Evolutionary conservation across 2,329 filamentous ascomycete genomes (phyloP).

Genomic region (Thielaviopsis euricoi): DNA sequence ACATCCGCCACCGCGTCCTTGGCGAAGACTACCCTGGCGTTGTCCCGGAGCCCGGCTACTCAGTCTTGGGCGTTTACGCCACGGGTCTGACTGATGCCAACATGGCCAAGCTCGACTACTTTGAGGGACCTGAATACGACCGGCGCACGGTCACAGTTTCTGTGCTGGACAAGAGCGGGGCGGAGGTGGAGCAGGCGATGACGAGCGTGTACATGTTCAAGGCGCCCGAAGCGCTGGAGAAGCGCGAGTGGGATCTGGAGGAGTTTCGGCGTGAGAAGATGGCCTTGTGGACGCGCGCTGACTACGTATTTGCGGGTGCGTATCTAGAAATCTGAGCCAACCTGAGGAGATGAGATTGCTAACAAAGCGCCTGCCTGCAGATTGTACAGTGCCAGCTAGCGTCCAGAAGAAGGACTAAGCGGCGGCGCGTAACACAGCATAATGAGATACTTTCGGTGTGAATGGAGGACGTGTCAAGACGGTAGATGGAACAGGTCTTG

Average conservation of each 20-base stretch:
- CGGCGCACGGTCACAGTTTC: conserved; percentile 38
- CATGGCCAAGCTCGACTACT: conserved; percentile 57
- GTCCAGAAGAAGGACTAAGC: background rate
- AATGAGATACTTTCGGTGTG: background rate
- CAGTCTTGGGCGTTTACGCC: conserved; percentile 60
- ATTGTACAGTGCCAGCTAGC: background rate
- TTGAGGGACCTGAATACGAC: conserved; percentile 64
- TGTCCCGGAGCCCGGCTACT: conserved; percentile 34
- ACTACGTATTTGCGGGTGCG: conserved; percentile 15
- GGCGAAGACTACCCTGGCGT: conserved; percentile 70
- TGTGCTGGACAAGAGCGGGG: conserved; percentile 27
- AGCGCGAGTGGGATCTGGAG: conserved; percentile 73
- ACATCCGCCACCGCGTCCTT: conserved; percentile 53
- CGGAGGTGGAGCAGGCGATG: conserved; percentile 27
- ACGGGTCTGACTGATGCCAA: conserved; percentile 65
- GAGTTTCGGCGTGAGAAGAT: conserved; percentile 65
- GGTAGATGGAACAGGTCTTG: background rate
- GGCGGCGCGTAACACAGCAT: background rate
- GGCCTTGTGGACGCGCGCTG: conserved; percentile 30
- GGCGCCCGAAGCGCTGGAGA: conserved; percentile 38
- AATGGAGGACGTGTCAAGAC: background rate
- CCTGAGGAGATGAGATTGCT: background rate
- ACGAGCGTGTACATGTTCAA: conserved; percentile 52
- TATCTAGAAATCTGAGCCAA: background rate
- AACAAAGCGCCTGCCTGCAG: background rate